Evolutionary conservation across 805 yeast genomes (phyloP), one percentile per base, ranked within the genome.

Genomic region (Barnettozyma botsteinii): DNA sequence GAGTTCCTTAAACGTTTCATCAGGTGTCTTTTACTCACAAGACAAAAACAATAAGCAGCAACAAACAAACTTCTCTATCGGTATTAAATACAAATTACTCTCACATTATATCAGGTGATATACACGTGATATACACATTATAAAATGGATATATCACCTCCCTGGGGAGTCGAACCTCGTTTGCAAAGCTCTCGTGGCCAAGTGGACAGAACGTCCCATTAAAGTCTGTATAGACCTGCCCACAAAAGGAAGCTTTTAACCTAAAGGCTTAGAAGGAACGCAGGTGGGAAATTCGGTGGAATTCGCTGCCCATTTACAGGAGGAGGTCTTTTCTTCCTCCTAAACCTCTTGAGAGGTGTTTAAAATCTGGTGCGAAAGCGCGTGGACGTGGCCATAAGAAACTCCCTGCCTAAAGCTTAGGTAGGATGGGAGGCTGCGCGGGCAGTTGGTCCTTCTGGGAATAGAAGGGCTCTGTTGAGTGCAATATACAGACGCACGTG

Each of bases 271-370:
- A n/a, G n/a, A n/a, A 29, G 1, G n/a, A 10, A 20, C 10, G 50
- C 59, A 56, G 62, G 79, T 73, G 79, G 79, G 79, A 73, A 73
- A 73, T 73, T 73, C 79, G 79, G 79, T 73, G 79, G 67, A 69
- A 55, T 75, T 48, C 77, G 46, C 75, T 73, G 66, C 65, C 72
- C 70, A 55, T 21, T 42, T 27, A 32, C n/a, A n/a, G n/a, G n/a
- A n/a, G n/a, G n/a, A n/a, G n/a, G n/a, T n/a, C n/a, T n/a, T n/a
- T n/a, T n/a, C n/a, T n/a, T n/a, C n/a, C n/a, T n/a, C n/a, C n/a
- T n/a, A n/a, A 24, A 46, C 20, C 77, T 73, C 78, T 57, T 72
- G 79, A 73, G 79, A 73, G 78, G 13, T 29, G n/a, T 47, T 27
- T 22, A 28, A 17, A 11, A 15, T 74, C 71, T 42, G 62, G 73